A percentile compares a stretch with the other conserved stretches of the same genome.
Evolutionary conservation across 352 stramenopile genomes (phyloP).

Genomic region (Globisporangium barbulae): DNA sequence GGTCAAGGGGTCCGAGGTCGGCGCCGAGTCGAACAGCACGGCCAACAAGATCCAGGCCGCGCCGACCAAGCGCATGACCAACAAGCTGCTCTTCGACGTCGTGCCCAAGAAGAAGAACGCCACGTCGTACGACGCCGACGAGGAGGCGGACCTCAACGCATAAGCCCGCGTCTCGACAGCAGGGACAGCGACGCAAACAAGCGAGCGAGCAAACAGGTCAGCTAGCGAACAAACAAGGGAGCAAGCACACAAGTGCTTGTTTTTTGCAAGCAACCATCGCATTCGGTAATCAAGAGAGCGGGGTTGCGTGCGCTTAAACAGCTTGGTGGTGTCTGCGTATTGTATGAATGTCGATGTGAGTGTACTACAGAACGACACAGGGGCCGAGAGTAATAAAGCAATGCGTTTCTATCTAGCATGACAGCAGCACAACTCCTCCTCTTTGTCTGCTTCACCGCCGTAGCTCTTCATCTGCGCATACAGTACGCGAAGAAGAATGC

Average conservation of each 20-base stretch:
- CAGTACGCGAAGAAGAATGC: not conserved
- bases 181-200: not conserved
- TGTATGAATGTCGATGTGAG: conserved; percentile 7
- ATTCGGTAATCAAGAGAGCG: not conserved
- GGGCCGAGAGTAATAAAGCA: conserved; percentile 3
- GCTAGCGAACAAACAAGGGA: not conserved
- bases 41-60: conserved; percentile 33
- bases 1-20: conserved; percentile 24
- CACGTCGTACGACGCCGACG: conserved; percentile 11
- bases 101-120: conserved; percentile 11
- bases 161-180: not conserved
- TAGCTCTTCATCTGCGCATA: not conserved
- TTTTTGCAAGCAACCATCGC: not conserved
- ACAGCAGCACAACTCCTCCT: too few species aligned
- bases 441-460: not conserved
- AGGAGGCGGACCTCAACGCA: not conserved
- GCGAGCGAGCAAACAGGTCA: not conserved
- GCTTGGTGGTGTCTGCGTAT: not conserved
- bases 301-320: not conserved
- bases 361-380: not conserved
- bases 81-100: conserved; percentile 34
- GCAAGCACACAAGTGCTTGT: not conserved
- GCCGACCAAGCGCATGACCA: conserved; percentile 25
- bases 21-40: conserved; percentile 11
- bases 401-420: conserved; percentile 1